Conservation (phyloP, 495 filamentous ascomycete species). For the Bombardia bombarda region DNA sequence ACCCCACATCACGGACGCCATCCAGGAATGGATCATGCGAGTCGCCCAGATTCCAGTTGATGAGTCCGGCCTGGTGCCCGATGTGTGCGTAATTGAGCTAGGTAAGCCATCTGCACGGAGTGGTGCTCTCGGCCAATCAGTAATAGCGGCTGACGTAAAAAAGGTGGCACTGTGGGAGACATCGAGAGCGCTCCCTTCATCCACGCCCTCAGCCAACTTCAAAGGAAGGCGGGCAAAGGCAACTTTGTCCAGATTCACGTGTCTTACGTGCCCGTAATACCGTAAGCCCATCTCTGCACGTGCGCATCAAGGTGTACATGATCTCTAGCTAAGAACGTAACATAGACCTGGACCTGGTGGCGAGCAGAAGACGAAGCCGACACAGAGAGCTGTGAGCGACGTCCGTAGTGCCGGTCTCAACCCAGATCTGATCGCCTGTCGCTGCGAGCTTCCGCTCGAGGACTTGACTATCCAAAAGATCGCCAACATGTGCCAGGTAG, state of each 20-base stretch:
- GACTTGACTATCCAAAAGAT: constrained; percentile 77
- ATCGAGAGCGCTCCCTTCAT: constrained; percentile 89
- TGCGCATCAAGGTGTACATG: too few species aligned
- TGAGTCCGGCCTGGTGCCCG: constrained; percentile 69
- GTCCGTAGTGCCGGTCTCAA: constrained; percentile 73
- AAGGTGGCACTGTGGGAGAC: constrained; percentile 55
- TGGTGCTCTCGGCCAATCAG: too few species aligned
- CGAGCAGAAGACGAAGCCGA: constrained; percentile 98
- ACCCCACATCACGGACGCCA: constrained; percentile 81
- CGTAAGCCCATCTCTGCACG: too few species aligned
- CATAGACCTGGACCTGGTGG: constrained; percentile 33
- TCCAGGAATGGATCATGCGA: constrained; percentile 86
- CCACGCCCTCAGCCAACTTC: constrained; percentile 74
- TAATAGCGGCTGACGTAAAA: not conserved
- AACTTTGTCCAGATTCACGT: constrained; percentile 88
- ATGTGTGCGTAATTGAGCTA: constrained; percentile 78
- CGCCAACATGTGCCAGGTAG: constrained; percentile 77
- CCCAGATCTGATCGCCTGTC: constrained; percentile 90
- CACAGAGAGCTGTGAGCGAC: constrained; percentile 78
- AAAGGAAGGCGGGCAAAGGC: constrained; percentile 58
- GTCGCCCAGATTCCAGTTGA: constrained; percentile 85
- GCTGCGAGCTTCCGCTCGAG: constrained; percentile 68
- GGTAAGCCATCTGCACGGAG: not conserved
- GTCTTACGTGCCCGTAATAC: constrained; percentile 60
- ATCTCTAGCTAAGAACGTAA: too few species aligned